Base-by-base conservation (phyloP, 1,284 basidiomycete genomes). In the Ganoderma meredithae region DNA sequence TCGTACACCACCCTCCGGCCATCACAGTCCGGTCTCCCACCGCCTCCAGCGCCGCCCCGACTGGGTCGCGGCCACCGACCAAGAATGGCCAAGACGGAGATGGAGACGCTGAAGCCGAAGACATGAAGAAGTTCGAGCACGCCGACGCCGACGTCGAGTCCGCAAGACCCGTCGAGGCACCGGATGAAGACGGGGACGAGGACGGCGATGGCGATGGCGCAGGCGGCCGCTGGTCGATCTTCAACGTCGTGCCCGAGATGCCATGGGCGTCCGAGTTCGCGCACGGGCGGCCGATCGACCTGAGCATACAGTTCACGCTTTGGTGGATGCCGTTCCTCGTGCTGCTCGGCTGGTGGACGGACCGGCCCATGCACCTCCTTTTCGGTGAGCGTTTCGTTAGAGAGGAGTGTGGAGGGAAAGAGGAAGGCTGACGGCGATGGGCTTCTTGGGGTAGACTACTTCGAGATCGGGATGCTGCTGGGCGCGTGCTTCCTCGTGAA, bases 401-500 rank as follows among this genome's bases (percentile, higher is more conserved):
- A 36, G 36, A 10, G 36, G 36, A 36, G 6, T 10, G 36, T 8
- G 36, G 36, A 36, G 36, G 15, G 40, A 3, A 41, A 3, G 40
- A 41, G 40, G 40, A 1, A 43, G 13, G 13, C 41, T 43, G 41
- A 43, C 41, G 41, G 41, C 41, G 41, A 43, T 17, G 41, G 41
- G 36, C 36, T 36, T 31, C 13, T 52, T 2, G 15, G 52, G 27
- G 8, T 36, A 84, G 84, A 86, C 73, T 74, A 83, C 41, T 91
- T 88, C 73, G 90, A 92, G 75, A 86, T 92, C 2, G 84, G 86
- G 1, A 75, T 88, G 33, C 77, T 91, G 22, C 78, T 92, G 13
- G 88, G 85, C 0, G 82, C 89, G 1, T 88, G 87, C 73, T 91
- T 92, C 81, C 80, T 92, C 53, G 90, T 91, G 58, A 92, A 90